Percentiles rank a stretch among this genome's conserved stretches.
Conservation (phyloP, 768 basidiomycete genomes). For the Panus rudis region DNA sequence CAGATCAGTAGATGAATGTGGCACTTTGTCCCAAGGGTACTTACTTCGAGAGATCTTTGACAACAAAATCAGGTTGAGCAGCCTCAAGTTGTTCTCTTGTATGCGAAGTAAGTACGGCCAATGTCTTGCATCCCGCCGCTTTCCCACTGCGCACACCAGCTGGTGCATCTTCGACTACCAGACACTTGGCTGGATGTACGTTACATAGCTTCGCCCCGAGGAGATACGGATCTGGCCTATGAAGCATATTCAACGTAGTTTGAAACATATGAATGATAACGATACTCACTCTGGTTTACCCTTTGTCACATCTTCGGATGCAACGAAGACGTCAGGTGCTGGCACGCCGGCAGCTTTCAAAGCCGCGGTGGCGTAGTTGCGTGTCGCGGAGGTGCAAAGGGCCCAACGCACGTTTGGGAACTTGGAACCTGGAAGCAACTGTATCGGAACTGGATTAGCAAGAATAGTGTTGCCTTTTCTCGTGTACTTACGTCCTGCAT, state of each 20-base stretch:
- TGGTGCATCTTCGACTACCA: conserved; percentile 92
- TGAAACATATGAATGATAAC: neutral
- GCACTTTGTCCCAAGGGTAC: too few species aligned
- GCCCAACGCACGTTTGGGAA: conserved; percentile 69
- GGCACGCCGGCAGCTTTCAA: conserved; percentile 59
- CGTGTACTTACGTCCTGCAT: conserved; percentile 43
- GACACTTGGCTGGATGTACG: conserved; percentile 51
- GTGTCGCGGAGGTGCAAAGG: conserved; percentile 84
- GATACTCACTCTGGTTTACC: conserved; percentile 70
- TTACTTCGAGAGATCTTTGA: conserved; percentile 66
- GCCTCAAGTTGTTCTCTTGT: conserved; percentile 58
- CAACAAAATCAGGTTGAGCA: conserved; percentile 58
- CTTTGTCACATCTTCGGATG: conserved; percentile 72
- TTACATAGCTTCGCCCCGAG: conserved; percentile 71
- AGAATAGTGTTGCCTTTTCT: neutral
- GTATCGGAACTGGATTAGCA: conserved; percentile 8
- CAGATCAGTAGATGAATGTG: too few species aligned
- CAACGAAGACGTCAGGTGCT: conserved; percentile 68
- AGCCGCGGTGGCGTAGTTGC: conserved; percentile 65
- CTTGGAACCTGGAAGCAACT: conserved; percentile 24
- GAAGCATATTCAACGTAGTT: neutral
- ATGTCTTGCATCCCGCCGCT: conserved; percentile 76
- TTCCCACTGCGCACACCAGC: conserved; percentile 75
- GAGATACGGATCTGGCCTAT: conserved; percentile 84
- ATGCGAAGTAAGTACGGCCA: conserved; percentile 82